Evolutionary conservation across 1,284 basidiomycete genomes (phyloP).

Genomic region (Trichosporon sp.): DNA sequence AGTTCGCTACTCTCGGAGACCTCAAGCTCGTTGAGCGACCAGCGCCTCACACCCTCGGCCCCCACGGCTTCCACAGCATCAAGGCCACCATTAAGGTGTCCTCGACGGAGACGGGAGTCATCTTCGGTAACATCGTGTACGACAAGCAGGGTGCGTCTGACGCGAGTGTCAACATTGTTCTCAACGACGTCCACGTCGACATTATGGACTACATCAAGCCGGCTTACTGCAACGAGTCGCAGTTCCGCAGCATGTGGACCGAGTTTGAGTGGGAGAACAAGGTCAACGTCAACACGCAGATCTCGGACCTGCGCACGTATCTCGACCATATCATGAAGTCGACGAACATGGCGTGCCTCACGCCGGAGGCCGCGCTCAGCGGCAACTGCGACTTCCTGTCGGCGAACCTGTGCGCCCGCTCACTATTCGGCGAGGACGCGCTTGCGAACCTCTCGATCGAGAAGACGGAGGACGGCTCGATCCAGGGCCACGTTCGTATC

Average conservation of each 20-base stretch:
- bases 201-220: slow-evolving; percentile 99
- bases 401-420: slow-evolving; percentile 88
- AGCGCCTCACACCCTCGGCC: slow-evolving; percentile 84
- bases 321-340: slow-evolving; percentile 84
- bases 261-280: slow-evolving; percentile 99
- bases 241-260: slow-evolving; percentile 97
- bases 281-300: slow-evolving; percentile 80
- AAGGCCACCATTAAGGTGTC: slow-evolving; percentile 98
- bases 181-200: slow-evolving; percentile 97
- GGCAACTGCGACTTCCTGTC: slow-evolving; percentile 92
- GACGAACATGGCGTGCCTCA: slow-evolving; percentile 96
- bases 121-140: slow-evolving; percentile 98
- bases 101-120: slow-evolving; percentile 95
- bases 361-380: slow-evolving; percentile 82
- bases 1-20: slow-evolving; percentile 96
- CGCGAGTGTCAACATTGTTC: slow-evolving; percentile 70
- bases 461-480: slow-evolving; percentile 71
- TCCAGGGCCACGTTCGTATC: slow-evolving; percentile 87
- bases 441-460: slow-evolving; percentile 95
- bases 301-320: slow-evolving; percentile 78
- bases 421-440: slow-evolving; percentile 94
- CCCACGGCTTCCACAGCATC: slow-evolving; percentile 96
- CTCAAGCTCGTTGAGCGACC: slow-evolving; percentile 96
- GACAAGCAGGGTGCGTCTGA: slow-evolving; percentile 83
- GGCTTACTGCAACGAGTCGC: slow-evolving; percentile 86